Evolutionary conservation across 108 stramenopile species (phyloP), one percentile per base, ranked within the genome.

Genomic region (Discostella pseudostelligera): DNA sequence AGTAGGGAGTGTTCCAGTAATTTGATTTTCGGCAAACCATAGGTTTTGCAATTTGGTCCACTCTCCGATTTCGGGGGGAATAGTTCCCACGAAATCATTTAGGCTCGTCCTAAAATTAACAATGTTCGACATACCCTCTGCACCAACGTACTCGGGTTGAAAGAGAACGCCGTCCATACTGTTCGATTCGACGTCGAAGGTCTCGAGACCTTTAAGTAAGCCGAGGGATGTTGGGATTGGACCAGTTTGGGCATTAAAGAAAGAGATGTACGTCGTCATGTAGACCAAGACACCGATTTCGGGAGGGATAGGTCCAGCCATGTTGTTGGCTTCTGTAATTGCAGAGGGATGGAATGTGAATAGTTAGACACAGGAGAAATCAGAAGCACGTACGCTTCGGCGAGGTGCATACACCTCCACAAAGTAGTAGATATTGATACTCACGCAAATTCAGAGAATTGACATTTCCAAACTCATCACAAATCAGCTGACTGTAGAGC

Each of bases 11-110:
- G 80, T 79, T 12, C 87, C 85, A 4, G 67, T 62, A 24, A 90
- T 50, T 44, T 59, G 45, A 71, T 90, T 90, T 24, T 67, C 53
- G 3, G 65, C 59, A 51, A 84, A 57, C 56, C 80, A 72, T 10
- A 90, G 68, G 35, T 69, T 80, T 28, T 70, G 75, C 63, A 84
- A 59, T 48, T 83, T 83, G 4, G 83, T 72, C 72, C 84, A 63
- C 12, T 68, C 45, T 44, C 84, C 89, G 56, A 92, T 67, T 19
- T 92, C 91, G 8, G 80, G 75, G 12, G 91, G 91, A 32, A 92
- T 62, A 13, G 58, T 59, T 12, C 91, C 91, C 29, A 69, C 79
- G 17, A 92, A 58, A 59, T 87, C 86, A 26, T 86, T 81, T 40
- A 77, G 44, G 60, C 76, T 70, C 8, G 76, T 63, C 54, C 76